Evolutionary conservation across 176 grass and related monocot genomes (phyloP), one percentile per base, ranked within the genome.

Genomic region (Olyra latifolia): DNA sequence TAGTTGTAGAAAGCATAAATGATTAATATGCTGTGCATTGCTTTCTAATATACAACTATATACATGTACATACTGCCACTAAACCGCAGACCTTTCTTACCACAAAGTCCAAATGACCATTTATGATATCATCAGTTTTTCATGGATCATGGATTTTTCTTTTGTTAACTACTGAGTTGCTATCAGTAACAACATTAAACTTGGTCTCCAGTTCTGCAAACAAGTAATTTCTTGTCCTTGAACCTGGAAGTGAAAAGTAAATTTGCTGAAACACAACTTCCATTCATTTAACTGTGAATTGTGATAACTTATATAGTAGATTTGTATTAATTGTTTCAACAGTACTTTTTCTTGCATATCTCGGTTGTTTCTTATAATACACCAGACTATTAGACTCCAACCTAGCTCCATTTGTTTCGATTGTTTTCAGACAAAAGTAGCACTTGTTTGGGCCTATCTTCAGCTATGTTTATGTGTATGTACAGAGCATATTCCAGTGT

Each of bases 401-500:
- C n/a, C n/a, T 14, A 3, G n/a, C n/a, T 40, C 0, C 0, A 3
- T 63, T 41, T 30, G 5, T 41, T 78, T 75, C 12, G 25, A 24
- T 80, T 64, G 66, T 65, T 85, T 24, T 14, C 9, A 2, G 10
- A 62, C 2, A 80, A 20, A 45, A 76, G 4, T 76, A 19, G 4
- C 12, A 5, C 45, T 85, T 81, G 76, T 76, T 6, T 65, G 22
- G 72, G 39, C 8, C 14, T 22, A 32, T 74, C 38, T 44, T 63
- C 16, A 83, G 19, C 74, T 17, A 23, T 80, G 17, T 75, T 66
- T 82, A 23, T 86, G 19, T 39, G 30, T 85, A 54, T 69, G 13
- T 47, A 19, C 85, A 99, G 97, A 86, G 57, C 88, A 88, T 72
- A 49, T 89, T 68, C 72, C 88, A 13, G 88, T 90, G 62, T 93